Conservation (phyloP, 139 green algal genomes). For the Tetraselmis striata region DNA sequence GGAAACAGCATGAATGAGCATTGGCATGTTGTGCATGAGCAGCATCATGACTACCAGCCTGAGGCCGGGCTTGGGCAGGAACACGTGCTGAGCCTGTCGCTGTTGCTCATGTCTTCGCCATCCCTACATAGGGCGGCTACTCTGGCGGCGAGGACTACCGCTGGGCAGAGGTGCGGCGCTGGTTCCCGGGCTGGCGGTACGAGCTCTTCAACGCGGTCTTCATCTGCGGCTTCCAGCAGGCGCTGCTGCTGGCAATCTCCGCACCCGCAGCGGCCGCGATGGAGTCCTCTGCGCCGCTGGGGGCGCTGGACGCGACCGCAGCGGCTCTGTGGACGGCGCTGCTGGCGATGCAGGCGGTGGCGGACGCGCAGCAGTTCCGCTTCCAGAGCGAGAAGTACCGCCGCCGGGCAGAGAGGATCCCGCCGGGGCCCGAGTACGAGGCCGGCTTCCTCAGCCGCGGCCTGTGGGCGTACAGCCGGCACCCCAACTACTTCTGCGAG, state of each 20-base stretch:
- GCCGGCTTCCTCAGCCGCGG: background rate
- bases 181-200: conserved; percentile 1
- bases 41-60: too few species aligned
- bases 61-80: too few species aligned
- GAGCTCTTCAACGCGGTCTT: conserved; percentile 4
- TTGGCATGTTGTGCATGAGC: too few species aligned
- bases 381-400: conserved; percentile 1
- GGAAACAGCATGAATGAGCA: too few species aligned
- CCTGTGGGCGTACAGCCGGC: background rate
- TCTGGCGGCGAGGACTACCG: conserved; percentile 1
- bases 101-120: too few species aligned
- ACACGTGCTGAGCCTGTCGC: too few species aligned
- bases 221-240: background rate
- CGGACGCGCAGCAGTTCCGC: background rate
- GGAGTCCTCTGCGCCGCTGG: background rate
- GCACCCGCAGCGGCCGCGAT: too few species aligned
- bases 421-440: background rate
- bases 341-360: background rate
- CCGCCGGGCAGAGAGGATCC: background rate
- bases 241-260: background rate
- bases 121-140: too few species aligned
- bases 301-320: background rate
- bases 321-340: background rate
- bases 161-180: background rate
- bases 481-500: conserved; percentile 6